These are phyloP conservation scores for Thalassiosira mediterranea DNA, from an alignment of 352 stramenopile genomes.

Conservation along the genomic window DNA sequence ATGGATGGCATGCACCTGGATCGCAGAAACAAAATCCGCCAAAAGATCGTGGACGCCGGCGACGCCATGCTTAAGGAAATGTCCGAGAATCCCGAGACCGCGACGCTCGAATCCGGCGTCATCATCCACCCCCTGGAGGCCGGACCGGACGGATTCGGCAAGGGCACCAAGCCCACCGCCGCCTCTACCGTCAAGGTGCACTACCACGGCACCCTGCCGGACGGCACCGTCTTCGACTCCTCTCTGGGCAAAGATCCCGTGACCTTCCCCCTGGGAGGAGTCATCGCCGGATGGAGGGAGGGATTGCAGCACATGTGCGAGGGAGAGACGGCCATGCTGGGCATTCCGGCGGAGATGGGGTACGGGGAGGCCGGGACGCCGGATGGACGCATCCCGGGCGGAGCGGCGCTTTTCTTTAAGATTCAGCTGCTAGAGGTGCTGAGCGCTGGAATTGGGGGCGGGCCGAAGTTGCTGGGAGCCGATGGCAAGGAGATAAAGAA, in stretches of 20 bases:
- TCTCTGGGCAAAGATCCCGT: slow-evolving; percentile 80
- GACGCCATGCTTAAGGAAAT: slow-evolving; percentile 77
- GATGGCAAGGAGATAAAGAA: slow-evolving; percentile 67
- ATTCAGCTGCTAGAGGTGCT: slow-evolving; percentile 85
- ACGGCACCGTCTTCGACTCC: slow-evolving; percentile 87
- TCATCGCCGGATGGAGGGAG: slow-evolving; percentile 86
- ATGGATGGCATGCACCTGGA: too few relatives aligned
- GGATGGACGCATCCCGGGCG: slow-evolving; percentile 82
- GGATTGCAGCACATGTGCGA: slow-evolving; percentile 85
- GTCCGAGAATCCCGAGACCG: slow-evolving; percentile 61
- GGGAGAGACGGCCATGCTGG: slow-evolving; percentile 85
- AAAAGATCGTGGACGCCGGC: slow-evolving; percentile 67
- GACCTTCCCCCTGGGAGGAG: slow-evolving; percentile 83
- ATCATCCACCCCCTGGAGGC: slow-evolving; percentile 70
- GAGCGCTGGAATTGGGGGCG: slow-evolving; percentile 67
- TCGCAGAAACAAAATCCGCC: slow-evolving; percentile 62
- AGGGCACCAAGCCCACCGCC: slow-evolving; percentile 61
- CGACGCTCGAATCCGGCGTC: slow-evolving; percentile 64
- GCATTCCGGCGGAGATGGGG: slow-evolving; percentile 83
- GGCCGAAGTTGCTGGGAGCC: slow-evolving; percentile 63
- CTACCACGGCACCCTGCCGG: slow-evolving; percentile 86
- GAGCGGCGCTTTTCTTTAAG: slow-evolving; percentile 87
- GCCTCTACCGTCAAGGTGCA: slow-evolving; percentile 84
- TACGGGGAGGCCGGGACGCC: slow-evolving; percentile 84
- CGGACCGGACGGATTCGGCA: slow-evolving; percentile 61